A percentile compares a stretch with the other conserved stretches of the same genome.
Conservation (phyloP, 768 basidiomycete species). For the Rhodotorula paludigena region DNA sequence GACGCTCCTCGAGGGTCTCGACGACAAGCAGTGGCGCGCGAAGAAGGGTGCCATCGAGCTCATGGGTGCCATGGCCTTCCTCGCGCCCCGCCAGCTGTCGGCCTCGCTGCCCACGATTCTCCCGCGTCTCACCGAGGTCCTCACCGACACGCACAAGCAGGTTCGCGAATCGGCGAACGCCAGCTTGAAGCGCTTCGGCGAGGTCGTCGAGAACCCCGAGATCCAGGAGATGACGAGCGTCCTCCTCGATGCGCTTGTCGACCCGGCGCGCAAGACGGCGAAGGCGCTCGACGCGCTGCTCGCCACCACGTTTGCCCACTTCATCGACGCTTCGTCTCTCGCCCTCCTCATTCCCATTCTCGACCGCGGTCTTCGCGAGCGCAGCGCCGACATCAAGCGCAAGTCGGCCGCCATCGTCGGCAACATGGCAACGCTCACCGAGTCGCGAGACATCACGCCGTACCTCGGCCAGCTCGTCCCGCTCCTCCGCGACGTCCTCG, state of each 20-base stretch:
- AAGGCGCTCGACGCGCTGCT: slow-evolving; percentile 77
- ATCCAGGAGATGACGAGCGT: slow-evolving; percentile 83
- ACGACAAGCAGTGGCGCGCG: slow-evolving; percentile 97
- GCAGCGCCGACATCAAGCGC: slow-evolving; percentile 88
- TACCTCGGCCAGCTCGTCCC: slow-evolving; percentile 86
- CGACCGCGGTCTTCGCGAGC: slow-evolving; percentile 83
- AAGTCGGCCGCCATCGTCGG: slow-evolving; percentile 96
- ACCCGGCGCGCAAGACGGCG: slow-evolving; percentile 78
- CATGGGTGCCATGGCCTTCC: slow-evolving; percentile 97
- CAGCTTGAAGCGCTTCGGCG: slow-evolving; percentile 94
- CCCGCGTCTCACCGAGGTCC: slow-evolving; percentile 84
- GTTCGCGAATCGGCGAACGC: slow-evolving; percentile 88
- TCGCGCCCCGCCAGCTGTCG: slow-evolving; percentile 89
- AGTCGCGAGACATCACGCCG: slow-evolving; percentile 86
- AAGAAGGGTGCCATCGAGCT: slow-evolving; percentile 94
- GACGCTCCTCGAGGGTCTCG: slow-evolving; percentile 77
- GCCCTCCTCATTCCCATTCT: slow-evolving; percentile 92
- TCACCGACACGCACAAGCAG: slow-evolving; percentile 97
- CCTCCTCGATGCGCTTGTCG: slow-evolving; percentile 88
- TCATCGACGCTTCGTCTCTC: slow-evolving; percentile 92
- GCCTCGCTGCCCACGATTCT: slow-evolving; percentile 93
- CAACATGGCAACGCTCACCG: slow-evolving; percentile 85
- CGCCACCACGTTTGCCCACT: slow-evolving; percentile 94
- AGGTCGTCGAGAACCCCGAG: slow-evolving; percentile 96
- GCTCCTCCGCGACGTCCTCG: slow-evolving; percentile 81